Percentiles rank a stretch among this genome's conserved stretches.
These are phyloP conservation scores for Colletotrichum ledebouriae DNA, from an alignment of 2,329 filamentous ascomycete genomes.

Conservation along the genomic window DNA sequence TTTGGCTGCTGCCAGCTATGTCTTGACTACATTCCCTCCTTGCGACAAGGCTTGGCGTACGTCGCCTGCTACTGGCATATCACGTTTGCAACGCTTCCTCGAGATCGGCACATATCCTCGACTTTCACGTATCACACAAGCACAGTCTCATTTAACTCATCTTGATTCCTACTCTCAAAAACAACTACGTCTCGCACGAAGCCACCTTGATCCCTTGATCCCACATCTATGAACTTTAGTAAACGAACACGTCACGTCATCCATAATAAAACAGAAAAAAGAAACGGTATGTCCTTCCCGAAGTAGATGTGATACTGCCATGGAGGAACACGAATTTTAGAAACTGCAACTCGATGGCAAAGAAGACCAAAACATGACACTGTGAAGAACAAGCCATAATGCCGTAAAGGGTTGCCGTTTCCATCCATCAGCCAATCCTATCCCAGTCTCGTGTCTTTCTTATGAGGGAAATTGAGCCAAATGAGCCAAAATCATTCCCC, in stretches of 20 bases:
- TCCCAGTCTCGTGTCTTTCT: constrained; percentile 11
- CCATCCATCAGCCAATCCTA: constrained; percentile 18
- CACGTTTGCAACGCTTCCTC: too few species aligned
- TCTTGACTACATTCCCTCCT: too few species aligned
- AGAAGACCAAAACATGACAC: neutral
- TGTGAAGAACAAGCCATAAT: neutral
- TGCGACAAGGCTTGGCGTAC: too few species aligned
- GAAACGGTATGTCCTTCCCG: neutral
- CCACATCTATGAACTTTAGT: constrained; percentile 10
- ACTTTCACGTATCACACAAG: neutral
- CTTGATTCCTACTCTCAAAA: constrained; percentile 10
- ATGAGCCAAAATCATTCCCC: too few species aligned
- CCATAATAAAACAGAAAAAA: neutral
- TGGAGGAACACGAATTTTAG: neutral
- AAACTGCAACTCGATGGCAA: neutral
- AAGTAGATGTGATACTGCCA: neutral
- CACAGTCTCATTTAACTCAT: constrained; percentile 14
- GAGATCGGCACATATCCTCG: too few species aligned
- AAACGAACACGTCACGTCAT: neutral
- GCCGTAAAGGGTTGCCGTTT: constrained; percentile 15
- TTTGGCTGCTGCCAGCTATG: too few species aligned
- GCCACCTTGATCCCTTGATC: constrained; percentile 1
- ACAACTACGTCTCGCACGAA: constrained; percentile 4
- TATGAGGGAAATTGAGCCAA: neutral
- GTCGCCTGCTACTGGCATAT: too few species aligned